Percentiles rank a stretch among this genome's conserved stretches.
phyloP scores from a whole-genome alignment of 2,329 filamentous ascomycete genomes.

The Oidium heveae region DNA sequence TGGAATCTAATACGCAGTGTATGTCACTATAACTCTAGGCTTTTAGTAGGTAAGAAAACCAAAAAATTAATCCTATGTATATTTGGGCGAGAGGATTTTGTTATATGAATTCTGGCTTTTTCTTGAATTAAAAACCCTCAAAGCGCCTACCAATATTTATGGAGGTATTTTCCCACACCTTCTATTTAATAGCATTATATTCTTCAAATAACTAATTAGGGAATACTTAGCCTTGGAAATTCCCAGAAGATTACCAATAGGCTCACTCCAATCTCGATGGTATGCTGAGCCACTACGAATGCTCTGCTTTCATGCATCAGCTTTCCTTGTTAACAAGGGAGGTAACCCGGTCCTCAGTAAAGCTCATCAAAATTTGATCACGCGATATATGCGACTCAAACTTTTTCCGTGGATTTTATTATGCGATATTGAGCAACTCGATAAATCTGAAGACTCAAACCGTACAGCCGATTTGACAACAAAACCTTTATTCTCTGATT shows the following conservation, averaged over 20 bases:
- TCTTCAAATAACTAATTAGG: too few relatives aligned
- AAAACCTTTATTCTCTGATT: too few relatives aligned
- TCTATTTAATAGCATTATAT: not conserved
- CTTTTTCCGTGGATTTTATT: constrained; percentile 35
- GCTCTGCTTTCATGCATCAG: constrained; percentile 25
- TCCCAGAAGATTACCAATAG: constrained; percentile 31
- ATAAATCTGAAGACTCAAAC: constrained; percentile 13
- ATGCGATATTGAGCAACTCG: constrained; percentile 31
- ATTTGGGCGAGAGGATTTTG: not conserved
- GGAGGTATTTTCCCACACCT: constrained; percentile 8
- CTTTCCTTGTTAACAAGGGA: constrained; percentile 33
- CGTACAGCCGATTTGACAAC: constrained; percentile 4
- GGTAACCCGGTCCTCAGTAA: constrained; percentile 36
- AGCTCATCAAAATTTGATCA: constrained; percentile 33
- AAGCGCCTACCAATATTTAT: constrained; percentile 8
- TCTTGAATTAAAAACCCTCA: constrained; percentile 9
- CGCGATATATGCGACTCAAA: constrained; percentile 38
- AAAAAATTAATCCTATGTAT: constrained; percentile 7
- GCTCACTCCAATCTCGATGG: constrained; percentile 38
- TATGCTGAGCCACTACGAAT: constrained; percentile 43
- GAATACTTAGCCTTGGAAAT: constrained; percentile 21
- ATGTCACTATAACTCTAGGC: constrained; percentile 60
- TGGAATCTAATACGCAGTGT: constrained; percentile 73
- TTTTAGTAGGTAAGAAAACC: constrained; percentile 53
- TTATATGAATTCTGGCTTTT: not conserved